phyloP scores from a whole-genome alignment of 495 filamentous ascomycete species.

The Platismatia glauca region DNA sequence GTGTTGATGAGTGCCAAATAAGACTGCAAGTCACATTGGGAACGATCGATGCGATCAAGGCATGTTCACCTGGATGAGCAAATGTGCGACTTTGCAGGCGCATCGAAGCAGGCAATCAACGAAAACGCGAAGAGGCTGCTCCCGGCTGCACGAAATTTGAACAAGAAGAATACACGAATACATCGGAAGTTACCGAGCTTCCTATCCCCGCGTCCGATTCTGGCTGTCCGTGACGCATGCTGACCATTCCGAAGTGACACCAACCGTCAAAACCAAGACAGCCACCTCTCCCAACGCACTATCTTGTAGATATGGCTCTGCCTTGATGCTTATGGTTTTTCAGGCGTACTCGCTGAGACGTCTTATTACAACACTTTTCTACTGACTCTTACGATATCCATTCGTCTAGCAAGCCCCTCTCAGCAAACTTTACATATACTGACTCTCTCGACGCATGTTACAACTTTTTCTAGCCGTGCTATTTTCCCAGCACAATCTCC shows the following conservation, averaged over 20 bases:
- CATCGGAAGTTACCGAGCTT: neutral
- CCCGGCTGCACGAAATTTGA: neutral
- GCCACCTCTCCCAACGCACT: neutral
- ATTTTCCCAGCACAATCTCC: neutral
- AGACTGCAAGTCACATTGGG: neutral
- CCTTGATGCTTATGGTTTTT: neutral
- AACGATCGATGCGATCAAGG: neutral
- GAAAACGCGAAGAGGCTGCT: neutral
- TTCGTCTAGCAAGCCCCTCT: neutral
- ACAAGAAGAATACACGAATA: neutral
- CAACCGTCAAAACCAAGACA: neutral
- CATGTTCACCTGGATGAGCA: neutral
- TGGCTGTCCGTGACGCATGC: neutral
- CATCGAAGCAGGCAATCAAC: neutral
- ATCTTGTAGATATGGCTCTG: neutral
- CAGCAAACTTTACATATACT: neutral
- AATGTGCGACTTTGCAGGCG: neutral
- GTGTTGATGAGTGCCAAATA: too few relatives aligned
- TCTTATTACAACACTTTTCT: neutral
- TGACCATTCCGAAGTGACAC: conserved; percentile 5
- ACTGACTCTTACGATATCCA: neutral
- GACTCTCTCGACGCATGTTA: neutral
- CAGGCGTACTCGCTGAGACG: neutral
- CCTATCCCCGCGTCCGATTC: neutral
- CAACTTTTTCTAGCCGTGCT: neutral